Percentiles rank a stretch among this genome's conserved stretches.
Evolutionary conservation across 352 stramenopile species (phyloP).

Genomic region (Pythium angustatum): DNA sequence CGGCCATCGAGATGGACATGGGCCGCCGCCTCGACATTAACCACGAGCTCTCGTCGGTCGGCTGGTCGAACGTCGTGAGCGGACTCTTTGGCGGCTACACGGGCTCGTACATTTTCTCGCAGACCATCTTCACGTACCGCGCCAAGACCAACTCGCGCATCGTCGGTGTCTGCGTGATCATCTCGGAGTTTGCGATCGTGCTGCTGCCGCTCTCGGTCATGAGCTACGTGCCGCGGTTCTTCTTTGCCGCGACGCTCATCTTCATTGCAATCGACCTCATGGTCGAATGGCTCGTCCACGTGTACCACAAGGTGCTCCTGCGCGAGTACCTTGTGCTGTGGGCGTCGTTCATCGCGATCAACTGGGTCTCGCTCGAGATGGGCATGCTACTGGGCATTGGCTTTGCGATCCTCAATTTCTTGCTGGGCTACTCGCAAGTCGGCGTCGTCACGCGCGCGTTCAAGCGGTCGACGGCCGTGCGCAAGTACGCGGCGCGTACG

Average conservation of each 20-base stretch:
- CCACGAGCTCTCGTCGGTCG: conserved; percentile 92
- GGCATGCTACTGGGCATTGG: conserved; percentile 94
- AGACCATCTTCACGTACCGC: conserved; percentile 98
- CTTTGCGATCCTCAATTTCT: conserved; percentile 86
- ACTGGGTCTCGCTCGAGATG: conserved; percentile 94
- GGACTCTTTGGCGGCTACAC: conserved; percentile 97
- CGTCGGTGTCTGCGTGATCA: conserved; percentile 90
- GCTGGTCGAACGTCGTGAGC: conserved; percentile 95
- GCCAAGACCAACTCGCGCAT: conserved; percentile 90
- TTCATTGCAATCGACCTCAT: conserved; percentile 98
- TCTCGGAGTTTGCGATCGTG: conserved; percentile 86
- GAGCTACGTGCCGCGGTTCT: conserved; percentile 95
- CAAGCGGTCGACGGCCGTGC: conserved; percentile 59
- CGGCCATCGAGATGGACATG: conserved; percentile 97
- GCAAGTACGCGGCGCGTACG: conserved; percentile 65
- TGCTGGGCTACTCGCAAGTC: conserved; percentile 77
- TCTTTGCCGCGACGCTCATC: conserved; percentile 96
- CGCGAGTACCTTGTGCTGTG: conserved; percentile 94
- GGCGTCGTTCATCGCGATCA: conserved; percentile 93
- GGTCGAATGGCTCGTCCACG: conserved; percentile 94
- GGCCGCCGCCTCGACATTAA: conserved; percentile 94
- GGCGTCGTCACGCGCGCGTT: conserved; percentile 67
- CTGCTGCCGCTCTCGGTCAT: conserved; percentile 94
- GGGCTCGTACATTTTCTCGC: conserved; percentile 98
- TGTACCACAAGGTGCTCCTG: conserved; percentile 79